Percentiles rank a stretch among this genome's conserved stretches.
Conservation (phyloP, 768 basidiomycete species). For the Coprinopsis sp. region DNA sequence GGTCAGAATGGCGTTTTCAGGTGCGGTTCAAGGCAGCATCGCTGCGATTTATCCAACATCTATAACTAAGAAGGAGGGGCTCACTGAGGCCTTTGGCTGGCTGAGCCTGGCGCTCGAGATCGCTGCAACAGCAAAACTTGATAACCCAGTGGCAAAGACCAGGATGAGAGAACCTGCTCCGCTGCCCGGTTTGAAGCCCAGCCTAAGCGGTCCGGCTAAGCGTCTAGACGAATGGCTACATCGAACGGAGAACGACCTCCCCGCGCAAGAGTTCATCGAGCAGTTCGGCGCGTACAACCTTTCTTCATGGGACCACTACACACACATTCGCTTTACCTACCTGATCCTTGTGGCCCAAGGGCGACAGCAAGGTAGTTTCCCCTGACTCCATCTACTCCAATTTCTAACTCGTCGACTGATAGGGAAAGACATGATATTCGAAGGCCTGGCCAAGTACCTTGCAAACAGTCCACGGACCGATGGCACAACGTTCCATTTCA, state of each 20-base stretch:
- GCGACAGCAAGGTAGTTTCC: constrained; percentile 35
- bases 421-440: constrained; percentile 43
- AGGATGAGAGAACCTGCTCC: no score
- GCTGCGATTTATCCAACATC: constrained; percentile 25
- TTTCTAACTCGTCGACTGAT: background rate
- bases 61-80: constrained; percentile 18
- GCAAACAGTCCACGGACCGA: constrained; percentile 30
- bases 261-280: constrained; percentile 28
- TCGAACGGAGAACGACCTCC: constrained; percentile 24
- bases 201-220: constrained; percentile 21
- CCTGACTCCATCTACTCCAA: background rate
- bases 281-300: constrained; percentile 30
- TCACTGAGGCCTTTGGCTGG: constrained; percentile 40
- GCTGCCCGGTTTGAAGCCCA: no score
- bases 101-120: constrained; percentile 27
- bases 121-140: constrained; percentile 12
- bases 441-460: constrained; percentile 38
- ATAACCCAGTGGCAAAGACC: constrained; percentile 2
- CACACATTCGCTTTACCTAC: constrained; percentile 41
- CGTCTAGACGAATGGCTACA: constrained; percentile 35
- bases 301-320: constrained; percentile 46
- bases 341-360: constrained; percentile 35
- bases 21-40: constrained; percentile 24
- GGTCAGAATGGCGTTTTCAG: constrained; percentile 32
- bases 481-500: constrained; percentile 37